A percentile compares a stretch with the other conserved stretches of the same genome.
Evolutionary conservation across 768 basidiomycete genomes (phyloP).

Genomic region (Rhodotorula paludigena): DNA sequence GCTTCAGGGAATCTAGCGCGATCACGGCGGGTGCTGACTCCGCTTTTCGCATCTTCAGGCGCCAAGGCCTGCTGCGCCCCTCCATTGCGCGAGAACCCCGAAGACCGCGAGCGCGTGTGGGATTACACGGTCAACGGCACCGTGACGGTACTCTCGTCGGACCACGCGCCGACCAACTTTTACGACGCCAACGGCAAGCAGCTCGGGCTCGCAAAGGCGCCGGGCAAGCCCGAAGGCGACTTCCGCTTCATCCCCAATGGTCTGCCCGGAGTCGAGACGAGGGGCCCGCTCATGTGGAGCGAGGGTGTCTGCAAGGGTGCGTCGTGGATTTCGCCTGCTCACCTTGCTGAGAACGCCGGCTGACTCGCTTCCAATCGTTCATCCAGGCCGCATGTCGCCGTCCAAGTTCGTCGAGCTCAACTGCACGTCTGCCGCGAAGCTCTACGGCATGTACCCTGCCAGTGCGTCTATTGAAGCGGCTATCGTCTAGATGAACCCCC

Average conservation of each 20-base stretch:
- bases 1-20: no score
- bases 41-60: conserved; percentile 17
- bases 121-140: conserved; percentile 44
- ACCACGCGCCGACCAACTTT: conserved; percentile 47
- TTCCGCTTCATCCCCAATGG: conserved; percentile 48
- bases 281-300: conserved; percentile 46
- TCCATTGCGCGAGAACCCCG: conserved; percentile 42
- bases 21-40: no score
- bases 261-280: conserved; percentile 48
- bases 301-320: conserved; percentile 45
- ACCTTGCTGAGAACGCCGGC: not conserved
- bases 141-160: conserved; percentile 46
- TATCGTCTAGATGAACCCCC: no score
- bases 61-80: conserved; percentile 46
- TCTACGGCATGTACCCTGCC: conserved; percentile 47
- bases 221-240: conserved; percentile 43
- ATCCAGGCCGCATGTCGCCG: conserved; percentile 41
- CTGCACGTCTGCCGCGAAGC: conserved; percentile 47
- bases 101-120: conserved; percentile 45
- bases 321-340: not conserved
- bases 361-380: not conserved
- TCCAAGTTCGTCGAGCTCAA: conserved; percentile 48
- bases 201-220: conserved; percentile 42
- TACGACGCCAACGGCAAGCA: conserved; percentile 45
- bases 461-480: conserved; percentile 3